A percentile compares a stretch with the other conserved stretches of the same genome.
These are phyloP conservation scores for Neofusicoccum sp. DNA, from an alignment of 2,329 filamentous ascomycete species.

Conservation along the genomic window DNA sequence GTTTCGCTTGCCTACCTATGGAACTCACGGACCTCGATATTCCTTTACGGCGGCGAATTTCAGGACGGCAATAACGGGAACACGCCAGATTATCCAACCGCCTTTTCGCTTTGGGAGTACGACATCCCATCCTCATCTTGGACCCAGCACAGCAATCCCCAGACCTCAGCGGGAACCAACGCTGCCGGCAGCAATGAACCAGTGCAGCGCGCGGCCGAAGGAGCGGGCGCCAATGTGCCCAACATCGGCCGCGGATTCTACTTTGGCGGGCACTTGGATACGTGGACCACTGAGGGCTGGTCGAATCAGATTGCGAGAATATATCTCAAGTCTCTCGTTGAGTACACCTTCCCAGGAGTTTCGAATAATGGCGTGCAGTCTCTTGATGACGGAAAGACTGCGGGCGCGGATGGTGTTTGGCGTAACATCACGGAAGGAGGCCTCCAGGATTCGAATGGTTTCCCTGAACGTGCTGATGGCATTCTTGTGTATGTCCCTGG, in stretches of 20 bases:
- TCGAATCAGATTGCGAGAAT: constrained; percentile 64
- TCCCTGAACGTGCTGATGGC: constrained; percentile 74
- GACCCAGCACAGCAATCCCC: constrained; percentile 64
- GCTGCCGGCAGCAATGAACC: constrained; percentile 58
- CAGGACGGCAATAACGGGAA: constrained; percentile 50
- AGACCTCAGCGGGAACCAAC: constrained; percentile 65
- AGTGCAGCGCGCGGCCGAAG: constrained; percentile 72
- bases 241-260: constrained; percentile 74
- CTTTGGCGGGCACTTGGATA: constrained; percentile 76
- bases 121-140: constrained; percentile 61
- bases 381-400: constrained; percentile 56
- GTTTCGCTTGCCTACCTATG: constrained; percentile 76
- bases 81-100: constrained; percentile 59
- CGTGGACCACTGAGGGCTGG: constrained; percentile 66
- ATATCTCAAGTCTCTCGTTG: constrained; percentile 73
- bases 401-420: constrained; percentile 65
- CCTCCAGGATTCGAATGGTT: constrained; percentile 65
- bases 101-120: constrained; percentile 72
- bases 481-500: constrained; percentile 75
- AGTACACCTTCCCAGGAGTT: constrained; percentile 74
- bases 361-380: constrained; percentile 64
- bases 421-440: constrained; percentile 75
- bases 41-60: constrained; percentile 74
- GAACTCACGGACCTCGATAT: constrained; percentile 71
- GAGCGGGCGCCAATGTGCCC: constrained; percentile 70